Evolutionary conservation across 208 protist species (phyloP), one percentile per base, ranked within the genome.

Genomic region (Leishmania mexicana): DNA sequence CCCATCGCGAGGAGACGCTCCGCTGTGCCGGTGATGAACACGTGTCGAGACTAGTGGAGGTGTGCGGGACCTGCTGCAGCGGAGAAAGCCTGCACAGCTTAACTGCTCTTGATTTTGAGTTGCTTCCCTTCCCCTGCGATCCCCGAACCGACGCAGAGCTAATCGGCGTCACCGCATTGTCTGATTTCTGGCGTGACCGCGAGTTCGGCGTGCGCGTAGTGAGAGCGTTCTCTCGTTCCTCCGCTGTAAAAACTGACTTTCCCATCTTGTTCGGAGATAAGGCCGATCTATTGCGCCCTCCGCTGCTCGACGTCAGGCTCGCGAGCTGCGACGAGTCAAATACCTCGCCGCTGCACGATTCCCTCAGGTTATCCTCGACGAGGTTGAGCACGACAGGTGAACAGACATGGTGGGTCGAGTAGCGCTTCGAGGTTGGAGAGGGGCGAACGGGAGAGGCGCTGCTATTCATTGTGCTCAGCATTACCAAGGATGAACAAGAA

Each of bases 291-390:
- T 31, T 31, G 49, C 57, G 31, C 70, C 62, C 76, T 49, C 67
- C 54, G 24, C 76, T 57, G 57, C 76, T 78, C 7, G 81, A 84
- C 7, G 76, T 76, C 28, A 78, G 8, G 75, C 57, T 80, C 45
- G 76, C 70, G 40, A 58, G 67, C n/a, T 74, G 81, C 68, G 70
- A 80, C 31, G 75, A 76, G 57, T 65, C 70, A 28, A 64, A 4
- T 31, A 19, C 70, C 17, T 80, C 81, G 7, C 40, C 81, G 42
- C 49, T 70, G 76, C 65, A 68, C 0, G 68, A 80, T 28, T 84
- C 81, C 17, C 58, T 73, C 28, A 84, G 11, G 24, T 47, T 78
- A 24, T 42, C 67, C 54, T 84, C 81, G n/a, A 84, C 72, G 3
- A 73, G 35, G 57, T 77, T 51, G 19, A 24, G 68, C 49, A 80